Evolutionary conservation across 2,329 filamentous ascomycete species (phyloP).

Genomic region (Elsinoe australis): DNA sequence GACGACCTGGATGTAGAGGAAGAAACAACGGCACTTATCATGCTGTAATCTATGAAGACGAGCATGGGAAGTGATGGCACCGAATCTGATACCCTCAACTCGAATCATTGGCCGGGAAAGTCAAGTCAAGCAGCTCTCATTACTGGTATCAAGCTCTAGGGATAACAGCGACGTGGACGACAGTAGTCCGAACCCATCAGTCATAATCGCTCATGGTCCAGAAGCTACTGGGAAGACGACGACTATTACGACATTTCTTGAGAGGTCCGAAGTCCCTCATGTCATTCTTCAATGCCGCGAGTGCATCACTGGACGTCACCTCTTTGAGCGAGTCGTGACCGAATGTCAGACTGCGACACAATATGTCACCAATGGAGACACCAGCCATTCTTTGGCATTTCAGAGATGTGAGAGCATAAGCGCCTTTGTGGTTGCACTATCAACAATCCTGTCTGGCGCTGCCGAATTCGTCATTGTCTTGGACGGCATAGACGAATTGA

Average conservation of each 20-base stretch:
- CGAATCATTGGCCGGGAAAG: conserved; percentile 32
- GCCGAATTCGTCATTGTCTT: conserved; percentile 71
- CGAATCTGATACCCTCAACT: too few species aligned
- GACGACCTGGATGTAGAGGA: neutral
- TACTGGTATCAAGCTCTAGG: conserved; percentile 32
- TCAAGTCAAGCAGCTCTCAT: conserved; percentile 41
- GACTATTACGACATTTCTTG: conserved; percentile 57
- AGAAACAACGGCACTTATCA: too few species aligned
- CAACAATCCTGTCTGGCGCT: conserved; percentile 51
- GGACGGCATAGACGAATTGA: conserved; percentile 77
- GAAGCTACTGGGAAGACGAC: conserved; percentile 81
- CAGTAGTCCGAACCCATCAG: conserved; percentile 51
- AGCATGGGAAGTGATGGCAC: neutral
- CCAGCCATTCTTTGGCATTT: conserved; percentile 37
- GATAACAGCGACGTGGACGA: neutral
- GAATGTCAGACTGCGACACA: conserved; percentile 39
- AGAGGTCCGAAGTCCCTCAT: conserved; percentile 44
- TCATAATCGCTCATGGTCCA: conserved; percentile 74
- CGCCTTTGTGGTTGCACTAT: conserved; percentile 65
- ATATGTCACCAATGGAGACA: conserved; percentile 19
- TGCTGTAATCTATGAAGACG: too few species aligned
- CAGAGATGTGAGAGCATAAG: conserved; percentile 73
- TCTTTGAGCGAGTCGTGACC: conserved; percentile 63
- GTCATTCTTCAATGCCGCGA: conserved; percentile 62
- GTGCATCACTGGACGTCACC: conserved; percentile 69